Conservation (phyloP, 129 eudicot genomes). For the Apium graveolens region DNA sequence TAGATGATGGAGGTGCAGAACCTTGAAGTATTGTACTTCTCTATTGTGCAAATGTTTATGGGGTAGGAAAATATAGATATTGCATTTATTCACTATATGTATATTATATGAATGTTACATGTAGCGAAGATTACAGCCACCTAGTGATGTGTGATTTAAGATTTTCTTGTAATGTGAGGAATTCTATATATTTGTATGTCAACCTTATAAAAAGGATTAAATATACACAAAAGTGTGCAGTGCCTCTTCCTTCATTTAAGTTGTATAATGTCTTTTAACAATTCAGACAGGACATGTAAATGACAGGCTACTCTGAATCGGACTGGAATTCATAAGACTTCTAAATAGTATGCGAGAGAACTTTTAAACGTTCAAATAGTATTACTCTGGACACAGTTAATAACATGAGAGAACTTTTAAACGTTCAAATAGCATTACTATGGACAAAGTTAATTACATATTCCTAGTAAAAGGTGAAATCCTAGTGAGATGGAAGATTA, state of each 20-base stretch:
- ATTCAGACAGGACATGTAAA: background rate
- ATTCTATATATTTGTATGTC: background rate
- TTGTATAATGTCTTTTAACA: background rate
- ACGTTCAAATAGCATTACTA: background rate
- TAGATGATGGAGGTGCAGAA: slow-evolving; percentile 20
- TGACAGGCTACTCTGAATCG: background rate
- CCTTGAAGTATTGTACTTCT: slow-evolving; percentile 18
- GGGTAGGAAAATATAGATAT: background rate
- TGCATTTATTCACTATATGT: background rate
- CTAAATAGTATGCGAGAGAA: background rate
- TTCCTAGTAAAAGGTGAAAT: background rate
- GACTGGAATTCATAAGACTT: background rate
- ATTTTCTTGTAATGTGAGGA: background rate
- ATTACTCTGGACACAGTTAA: background rate
- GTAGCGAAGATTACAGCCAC: background rate
- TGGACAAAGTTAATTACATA: background rate
- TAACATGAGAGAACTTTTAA: background rate
- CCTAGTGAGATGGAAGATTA: too few relatives aligned
- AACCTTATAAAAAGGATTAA: background rate
- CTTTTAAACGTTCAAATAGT: background rate
- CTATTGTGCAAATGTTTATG: background rate
- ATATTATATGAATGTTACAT: slow-evolving; percentile 1
- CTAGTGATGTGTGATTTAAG: background rate
- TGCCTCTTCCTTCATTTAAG: background rate
- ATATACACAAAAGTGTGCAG: background rate